Percentiles rank a stretch among this genome's conserved stretches.
These are phyloP conservation scores for Lentinula novae-zelandiae DNA, from an alignment of 1,284 basidiomycete species.

Conservation along the genomic window DNA sequence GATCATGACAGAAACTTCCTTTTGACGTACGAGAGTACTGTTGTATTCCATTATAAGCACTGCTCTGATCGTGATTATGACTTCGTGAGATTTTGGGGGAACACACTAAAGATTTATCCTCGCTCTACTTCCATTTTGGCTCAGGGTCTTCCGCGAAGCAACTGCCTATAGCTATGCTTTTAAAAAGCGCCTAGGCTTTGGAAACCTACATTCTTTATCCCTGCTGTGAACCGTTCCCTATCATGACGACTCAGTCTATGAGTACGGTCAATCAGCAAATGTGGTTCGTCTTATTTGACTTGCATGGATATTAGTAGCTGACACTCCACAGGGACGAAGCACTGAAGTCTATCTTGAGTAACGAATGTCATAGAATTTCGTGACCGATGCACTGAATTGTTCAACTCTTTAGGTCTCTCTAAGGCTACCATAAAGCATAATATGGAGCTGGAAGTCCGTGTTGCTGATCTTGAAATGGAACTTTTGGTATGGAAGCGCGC, in stretches of 20 bases:
- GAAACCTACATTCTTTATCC: constrained; percentile 29
- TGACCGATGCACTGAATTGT: constrained; percentile 12
- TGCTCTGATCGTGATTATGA: constrained; percentile 6
- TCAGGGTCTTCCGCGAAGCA: constrained; percentile 38
- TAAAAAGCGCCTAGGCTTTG: constrained; percentile 25
- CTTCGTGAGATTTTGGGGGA: constrained; percentile 39
- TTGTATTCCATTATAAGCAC: constrained; percentile 15
- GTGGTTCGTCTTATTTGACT: constrained; percentile 41
- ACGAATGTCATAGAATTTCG: constrained; percentile 13
- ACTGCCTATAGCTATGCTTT: constrained; percentile 41
- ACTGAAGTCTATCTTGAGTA: constrained; percentile 56
- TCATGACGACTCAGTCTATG: constrained; percentile 54
- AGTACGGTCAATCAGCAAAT: constrained; percentile 56
- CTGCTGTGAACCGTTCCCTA: constrained; percentile 32
- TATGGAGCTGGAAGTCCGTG: constrained; percentile 53
- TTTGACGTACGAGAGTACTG: constrained; percentile 19
- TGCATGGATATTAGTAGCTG: constrained; percentile 11
- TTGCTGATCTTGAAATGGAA: constrained; percentile 66
- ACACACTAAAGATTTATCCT: constrained; percentile 28
- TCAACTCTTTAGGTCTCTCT: constrained; percentile 48
- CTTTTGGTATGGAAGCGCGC: constrained; percentile 67
- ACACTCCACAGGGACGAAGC: constrained; percentile 54
- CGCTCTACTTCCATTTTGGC: constrained; percentile 37
- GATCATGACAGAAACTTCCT: constrained; percentile 20
- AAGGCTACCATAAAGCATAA: constrained; percentile 60